Evolutionary conservation across 2,329 filamentous ascomycete genomes (phyloP), one percentile per base, ranked within the genome.

Genomic region (Scopulariopsis brevicaulis): DNA sequence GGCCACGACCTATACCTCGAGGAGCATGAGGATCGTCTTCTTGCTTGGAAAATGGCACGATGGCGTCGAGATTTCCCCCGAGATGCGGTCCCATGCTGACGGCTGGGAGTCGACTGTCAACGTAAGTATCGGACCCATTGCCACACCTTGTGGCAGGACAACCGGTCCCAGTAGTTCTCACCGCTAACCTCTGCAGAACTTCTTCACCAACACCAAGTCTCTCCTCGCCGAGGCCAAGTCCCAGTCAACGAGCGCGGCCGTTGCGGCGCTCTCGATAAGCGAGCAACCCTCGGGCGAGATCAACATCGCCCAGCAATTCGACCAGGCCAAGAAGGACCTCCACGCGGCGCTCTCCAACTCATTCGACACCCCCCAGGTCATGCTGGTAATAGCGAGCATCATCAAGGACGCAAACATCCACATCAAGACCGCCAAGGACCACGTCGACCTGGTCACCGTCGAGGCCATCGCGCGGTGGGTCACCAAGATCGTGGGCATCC

Each of bases 1-100:
- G 8, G 73, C 73, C 12, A 79, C 75, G 1, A 77, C 73, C 12
- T 96, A 90, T 77, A 94, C 89, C 0, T 78, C 91, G 0, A 80
- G 93, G 60, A 85, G 84, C 58, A 79, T 96, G 74, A 83, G 93
- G 53, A 87, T 95, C 57, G 87, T 94, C 18, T 96, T 96, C 72
- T 72, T 97, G 53, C 82, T 96, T 64, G 90, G 92, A 52, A 84
- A 83, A 54, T 97, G 93, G 92, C 89, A 90, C 64, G 89, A 96
- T 55, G 89, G 90, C 1, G 86, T 96, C 35, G 93, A 96, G 67
- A 94, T 96, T 61, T 93, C 90, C 0, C 84, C 87, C 1, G 90
- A 92, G 58, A 84, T 96, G 73, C 80, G 89, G 59, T 84, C 83
- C 51, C 82, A 85, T 64, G 87, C 87, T 7, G 82, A 84, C 59